phyloP scores from a whole-genome alignment of 768 basidiomycete species.

The Suillus occidentalis region DNA sequence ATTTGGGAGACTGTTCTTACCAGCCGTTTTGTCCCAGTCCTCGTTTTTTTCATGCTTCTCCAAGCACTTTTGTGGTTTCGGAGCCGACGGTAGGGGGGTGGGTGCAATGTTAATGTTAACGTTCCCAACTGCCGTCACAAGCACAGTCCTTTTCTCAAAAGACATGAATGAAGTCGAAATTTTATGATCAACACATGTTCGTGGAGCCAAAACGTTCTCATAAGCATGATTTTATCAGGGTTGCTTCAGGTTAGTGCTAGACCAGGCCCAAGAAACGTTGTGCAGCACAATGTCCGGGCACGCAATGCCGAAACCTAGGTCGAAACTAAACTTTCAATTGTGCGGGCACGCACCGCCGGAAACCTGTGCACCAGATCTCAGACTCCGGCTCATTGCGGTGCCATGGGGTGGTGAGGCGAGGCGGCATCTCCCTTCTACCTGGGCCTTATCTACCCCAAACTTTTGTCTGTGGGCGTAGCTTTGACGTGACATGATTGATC shows the following conservation, averaged over 20 bases:
- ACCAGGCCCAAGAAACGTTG: too few species aligned
- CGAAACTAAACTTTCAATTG: not conserved
- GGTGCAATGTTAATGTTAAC: not conserved
- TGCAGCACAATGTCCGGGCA: not conserved
- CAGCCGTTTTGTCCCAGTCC: not conserved
- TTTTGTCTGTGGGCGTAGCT: not conserved
- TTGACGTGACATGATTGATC: not conserved
- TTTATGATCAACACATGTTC: not conserved
- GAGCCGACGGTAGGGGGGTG: not conserved
- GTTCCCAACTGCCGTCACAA: not conserved
- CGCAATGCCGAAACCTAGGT: not conserved
- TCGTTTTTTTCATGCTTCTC: not conserved
- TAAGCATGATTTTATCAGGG: not conserved
- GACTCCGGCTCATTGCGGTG: not conserved
- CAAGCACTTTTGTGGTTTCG: not conserved
- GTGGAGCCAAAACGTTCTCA: not conserved
- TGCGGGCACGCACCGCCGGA: not conserved
- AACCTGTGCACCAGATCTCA: not conserved
- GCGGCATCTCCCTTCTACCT: not conserved
- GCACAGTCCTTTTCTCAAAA: not conserved
- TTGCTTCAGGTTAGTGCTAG: not conserved
- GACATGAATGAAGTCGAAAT: not conserved
- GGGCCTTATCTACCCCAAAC: constrained; percentile 2
- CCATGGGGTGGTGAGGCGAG: not conserved
- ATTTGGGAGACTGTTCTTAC: not conserved